A percentile compares a stretch with the other conserved stretches of the same genome.
These are phyloP conservation scores for Alternaria sp. DNA, from an alignment of 2,329 filamentous ascomycete species.

Conservation along the genomic window DNA sequence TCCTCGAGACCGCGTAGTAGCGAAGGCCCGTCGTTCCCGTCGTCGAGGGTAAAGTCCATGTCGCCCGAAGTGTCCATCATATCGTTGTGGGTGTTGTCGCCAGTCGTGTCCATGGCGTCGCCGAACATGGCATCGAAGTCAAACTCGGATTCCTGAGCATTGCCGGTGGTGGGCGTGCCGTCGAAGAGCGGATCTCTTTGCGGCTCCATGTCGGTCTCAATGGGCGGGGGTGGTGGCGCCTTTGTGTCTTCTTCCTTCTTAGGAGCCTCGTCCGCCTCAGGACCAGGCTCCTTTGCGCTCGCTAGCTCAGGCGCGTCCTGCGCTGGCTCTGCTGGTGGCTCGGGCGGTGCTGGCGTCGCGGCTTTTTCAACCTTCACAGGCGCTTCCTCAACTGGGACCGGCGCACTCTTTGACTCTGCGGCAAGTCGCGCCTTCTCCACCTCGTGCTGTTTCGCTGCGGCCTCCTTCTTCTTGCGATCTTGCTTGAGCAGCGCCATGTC, in stretches of 20 bases:
- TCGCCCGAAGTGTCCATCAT: constrained; percentile 41
- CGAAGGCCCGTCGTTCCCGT: constrained; percentile 38
- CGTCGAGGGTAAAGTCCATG: constrained; percentile 46
- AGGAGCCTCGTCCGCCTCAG: constrained; percentile 17
- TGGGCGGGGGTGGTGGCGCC: constrained; percentile 17
- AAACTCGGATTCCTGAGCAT: constrained; percentile 48
- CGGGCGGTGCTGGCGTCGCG: constrained; percentile 22
- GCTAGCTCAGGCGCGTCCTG: constrained; percentile 17
- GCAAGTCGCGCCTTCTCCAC: constrained; percentile 45
- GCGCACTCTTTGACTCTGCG: constrained; percentile 35
- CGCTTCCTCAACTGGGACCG: constrained; percentile 13
- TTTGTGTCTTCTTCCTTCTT: constrained; percentile 25
- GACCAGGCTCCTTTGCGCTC: constrained; percentile 20
- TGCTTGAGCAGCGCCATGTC: constrained; percentile 50
- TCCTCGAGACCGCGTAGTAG: constrained; percentile 50
- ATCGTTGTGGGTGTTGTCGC: constrained; percentile 28
- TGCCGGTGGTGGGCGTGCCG: constrained; percentile 38
- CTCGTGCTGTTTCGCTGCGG: constrained; percentile 42
- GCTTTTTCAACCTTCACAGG: constrained; percentile 26
- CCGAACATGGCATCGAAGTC: constrained; percentile 52
- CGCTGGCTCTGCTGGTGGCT: constrained; percentile 9
- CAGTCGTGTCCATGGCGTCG: constrained; percentile 39
- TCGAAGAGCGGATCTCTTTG: constrained; percentile 44
- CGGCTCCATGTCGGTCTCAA: constrained; percentile 26
- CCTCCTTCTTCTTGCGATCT: constrained; percentile 48